These are phyloP conservation scores for Escovopsis sp. DNA, from an alignment of 2,329 filamentous ascomycete genomes.

Conservation along the genomic window DNA sequence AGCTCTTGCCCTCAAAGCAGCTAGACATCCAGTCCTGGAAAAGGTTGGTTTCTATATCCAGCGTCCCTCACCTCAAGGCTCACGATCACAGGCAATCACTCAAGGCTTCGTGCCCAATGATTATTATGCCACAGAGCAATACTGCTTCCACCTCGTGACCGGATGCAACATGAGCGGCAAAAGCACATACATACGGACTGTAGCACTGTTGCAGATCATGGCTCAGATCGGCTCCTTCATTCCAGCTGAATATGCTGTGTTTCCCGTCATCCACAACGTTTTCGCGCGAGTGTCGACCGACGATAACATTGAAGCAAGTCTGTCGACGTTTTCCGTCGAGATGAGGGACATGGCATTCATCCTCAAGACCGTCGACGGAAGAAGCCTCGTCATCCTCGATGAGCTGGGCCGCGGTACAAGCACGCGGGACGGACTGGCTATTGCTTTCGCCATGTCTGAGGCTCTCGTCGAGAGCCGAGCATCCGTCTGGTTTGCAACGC, in stretches of 20 bases:
- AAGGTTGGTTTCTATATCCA: conserved; percentile 26
- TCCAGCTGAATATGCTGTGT: conserved; percentile 68
- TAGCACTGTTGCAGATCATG: conserved; percentile 81
- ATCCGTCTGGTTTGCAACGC: conserved; percentile 84
- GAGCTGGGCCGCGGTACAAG: conserved; percentile 87
- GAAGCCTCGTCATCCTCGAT: conserved; percentile 73
- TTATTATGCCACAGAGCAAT: conserved; percentile 66
- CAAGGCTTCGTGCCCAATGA: conserved; percentile 76
- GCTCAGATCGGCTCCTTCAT: conserved; percentile 87
- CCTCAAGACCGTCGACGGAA: conserved; percentile 60
- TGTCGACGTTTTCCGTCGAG: conserved; percentile 86
- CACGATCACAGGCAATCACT: conserved; percentile 35
- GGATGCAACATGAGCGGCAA: conserved; percentile 98
- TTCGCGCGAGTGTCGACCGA: conserved; percentile 81
- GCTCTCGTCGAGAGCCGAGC: conserved; percentile 67
- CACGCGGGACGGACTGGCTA: conserved; percentile 73
- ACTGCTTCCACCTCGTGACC: conserved; percentile 83
- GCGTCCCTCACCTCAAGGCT: not conserved
- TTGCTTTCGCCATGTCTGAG: conserved; percentile 82
- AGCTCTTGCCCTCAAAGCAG: conserved; percentile 56
- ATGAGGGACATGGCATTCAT: conserved; percentile 97
- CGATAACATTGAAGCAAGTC: conserved; percentile 76
- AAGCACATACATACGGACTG: conserved; percentile 79
- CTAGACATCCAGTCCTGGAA: conserved; percentile 67
- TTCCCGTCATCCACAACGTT: conserved; percentile 67